Evolutionary conservation across 495 filamentous ascomycete genomes (phyloP), one percentile per base, ranked within the genome.

Genomic region (Viridothelium virens): DNA sequence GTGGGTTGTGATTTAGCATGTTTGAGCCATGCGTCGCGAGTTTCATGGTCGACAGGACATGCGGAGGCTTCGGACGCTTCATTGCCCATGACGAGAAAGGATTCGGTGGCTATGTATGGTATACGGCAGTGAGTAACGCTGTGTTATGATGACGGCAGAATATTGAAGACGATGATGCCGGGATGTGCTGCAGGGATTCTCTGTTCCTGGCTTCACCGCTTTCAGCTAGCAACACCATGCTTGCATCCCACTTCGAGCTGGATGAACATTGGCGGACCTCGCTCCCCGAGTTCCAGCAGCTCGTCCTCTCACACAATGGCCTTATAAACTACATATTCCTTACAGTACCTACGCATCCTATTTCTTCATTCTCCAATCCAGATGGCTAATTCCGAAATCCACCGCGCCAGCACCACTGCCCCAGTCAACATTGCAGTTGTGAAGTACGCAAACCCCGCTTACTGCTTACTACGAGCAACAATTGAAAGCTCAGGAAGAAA

Each of bases 341-440:
- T 18, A 7, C 14, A 9, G 31, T 18, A 33, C n/a, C 14, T 59
- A 11, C 5, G 18, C 7, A 9, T 1, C 36, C 31, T 6, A 9
- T 36, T 14, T 18, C 18, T 31, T 36, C 7, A 5, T 53, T 53
- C 12, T 31, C 11, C 7, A 4, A 7, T 2, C 31, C 7, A 59
- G 10, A 86, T 85, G 82, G 77, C 79, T 41, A 76, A 82, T 69
- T 18, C 71, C 69, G 73, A 77, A 71, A 74, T 97, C 73, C 92
- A 92, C 81, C 87, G 90, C 73, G 91, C 95, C 63, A 96, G 89
- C 79, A 97, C 93, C 56, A 96, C 91, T 41, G 94, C 94, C 34
- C 94, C 94, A 16, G 94, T 99, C 70, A 99, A 99, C 81, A 99
- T 99, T 73, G 94, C 94, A 65, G 94, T 99, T 44, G 93, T 99